Evolutionary conservation across 225 moss, liverwort and hornwort species (phyloP).

Genomic region (Antitrichia curtipendula): DNA sequence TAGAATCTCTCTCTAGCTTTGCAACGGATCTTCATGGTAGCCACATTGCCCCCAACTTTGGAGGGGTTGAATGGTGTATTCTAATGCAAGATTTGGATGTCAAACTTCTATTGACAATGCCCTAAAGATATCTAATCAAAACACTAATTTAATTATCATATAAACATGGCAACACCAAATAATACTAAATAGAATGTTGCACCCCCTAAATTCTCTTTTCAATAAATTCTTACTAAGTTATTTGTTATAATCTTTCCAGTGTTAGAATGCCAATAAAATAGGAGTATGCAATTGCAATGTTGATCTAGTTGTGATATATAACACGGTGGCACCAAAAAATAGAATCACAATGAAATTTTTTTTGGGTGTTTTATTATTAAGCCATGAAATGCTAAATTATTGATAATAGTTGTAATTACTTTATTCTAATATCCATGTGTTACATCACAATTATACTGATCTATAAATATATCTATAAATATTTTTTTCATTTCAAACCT

Average conservation of each 20-base stretch:
- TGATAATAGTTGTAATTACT: neutral
- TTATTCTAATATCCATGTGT: neutral
- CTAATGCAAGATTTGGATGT: neutral
- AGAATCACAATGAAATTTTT: neutral
- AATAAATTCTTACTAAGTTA: neutral
- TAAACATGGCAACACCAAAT: neutral
- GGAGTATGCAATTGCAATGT: neutral
- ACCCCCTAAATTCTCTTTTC: neutral
- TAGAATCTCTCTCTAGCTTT: neutral
- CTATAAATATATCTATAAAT: accelerated
- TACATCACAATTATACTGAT: neutral
- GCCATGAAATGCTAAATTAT: neutral
- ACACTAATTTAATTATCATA: neutral
- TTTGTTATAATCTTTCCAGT: neutral
- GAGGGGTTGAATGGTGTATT: neutral
- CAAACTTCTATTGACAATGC: neutral
- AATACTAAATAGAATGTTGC: neutral
- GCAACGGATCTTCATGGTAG: accelerated
- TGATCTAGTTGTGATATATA: neutral
- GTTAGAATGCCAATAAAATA: neutral
- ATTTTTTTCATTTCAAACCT: neutral
- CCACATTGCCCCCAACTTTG: neutral
- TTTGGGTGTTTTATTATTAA: neutral
- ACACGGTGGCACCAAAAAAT: accelerated
- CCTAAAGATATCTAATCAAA: neutral